phyloP scores from a whole-genome alignment of 176 grass and related monocot genomes.

The Cocos nucifera region DNA sequence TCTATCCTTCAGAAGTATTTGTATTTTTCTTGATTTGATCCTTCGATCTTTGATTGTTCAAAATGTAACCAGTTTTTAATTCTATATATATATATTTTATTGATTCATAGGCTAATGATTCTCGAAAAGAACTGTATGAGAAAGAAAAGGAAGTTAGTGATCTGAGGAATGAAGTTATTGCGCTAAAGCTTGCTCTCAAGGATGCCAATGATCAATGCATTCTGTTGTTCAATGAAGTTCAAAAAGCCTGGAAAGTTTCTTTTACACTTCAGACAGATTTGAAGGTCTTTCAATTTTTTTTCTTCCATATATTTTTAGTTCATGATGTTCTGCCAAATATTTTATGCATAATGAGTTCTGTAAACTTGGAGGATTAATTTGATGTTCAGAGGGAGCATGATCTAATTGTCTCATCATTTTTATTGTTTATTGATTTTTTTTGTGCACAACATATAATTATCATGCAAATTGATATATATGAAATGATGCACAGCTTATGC shows the following conservation, averaged over 20 bases:
- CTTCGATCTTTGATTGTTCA: not conserved
- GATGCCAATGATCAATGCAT: slow-evolving; percentile 78
- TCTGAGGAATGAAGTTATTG: slow-evolving; percentile 63
- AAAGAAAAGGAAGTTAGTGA: slow-evolving; percentile 90
- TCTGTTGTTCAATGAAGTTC: slow-evolving; percentile 81
- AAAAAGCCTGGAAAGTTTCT: slow-evolving; percentile 88
- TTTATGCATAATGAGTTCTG: too few relatives aligned
- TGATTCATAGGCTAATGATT: slow-evolving; percentile 86
- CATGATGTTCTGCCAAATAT: not conserved
- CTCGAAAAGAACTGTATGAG: slow-evolving; percentile 81
- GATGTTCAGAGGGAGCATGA: too few relatives aligned
- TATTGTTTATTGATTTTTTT: too few relatives aligned
- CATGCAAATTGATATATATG: too few relatives aligned
- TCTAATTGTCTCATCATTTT: too few relatives aligned
- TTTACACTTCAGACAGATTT: slow-evolving; percentile 82
- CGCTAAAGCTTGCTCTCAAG: slow-evolving; percentile 74
- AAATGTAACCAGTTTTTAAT: not conserved
- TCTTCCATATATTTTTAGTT: not conserved
- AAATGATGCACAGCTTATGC: too few relatives aligned
- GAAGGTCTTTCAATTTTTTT: slow-evolving; percentile 43
- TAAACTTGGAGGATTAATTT: too few relatives aligned
- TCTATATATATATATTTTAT: slow-evolving; percentile 13
- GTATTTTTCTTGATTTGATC: too few relatives aligned
- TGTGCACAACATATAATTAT: too few relatives aligned
- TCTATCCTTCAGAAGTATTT: not conserved